Base-by-base conservation (phyloP, 78 protist genomes). In the Dictyostelium citrinum region DNA sequence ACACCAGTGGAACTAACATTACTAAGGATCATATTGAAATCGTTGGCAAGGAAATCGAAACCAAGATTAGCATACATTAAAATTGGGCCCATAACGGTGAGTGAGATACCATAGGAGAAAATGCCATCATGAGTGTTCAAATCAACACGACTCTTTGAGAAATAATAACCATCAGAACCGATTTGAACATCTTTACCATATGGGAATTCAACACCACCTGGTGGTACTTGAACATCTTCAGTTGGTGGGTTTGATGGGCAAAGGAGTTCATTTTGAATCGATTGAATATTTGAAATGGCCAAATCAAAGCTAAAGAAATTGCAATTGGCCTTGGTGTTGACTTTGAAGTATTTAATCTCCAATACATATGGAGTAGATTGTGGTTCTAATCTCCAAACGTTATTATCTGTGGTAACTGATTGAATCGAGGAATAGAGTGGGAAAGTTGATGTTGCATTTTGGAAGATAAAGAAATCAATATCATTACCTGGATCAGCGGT, bases 161-260 rank as follows among this genome's bases (percentile, higher is more conserved):
- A 41, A 58, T 74, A 81, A 8, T 29, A 22, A 64, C 76, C 68
- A 20, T 14, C 22, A 0, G 95, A 80, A 22, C 76, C 46, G 10
- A 82, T 14, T 27, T 17, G 29, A 29, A 45, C 60, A 20, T 90
- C 90, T 16, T 81, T 51, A 3, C 83, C 95, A 33, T 55, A 29
- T 37, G 58, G 78, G 33, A 90, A 58, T 0, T 10, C 16, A 33
- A 82, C 45, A 2, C 33, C 45, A 5, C 75, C 85, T 14, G 85
- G 81, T 55, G 95, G 95, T 1, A 90, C 95, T 72, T 82, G 95
- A 6, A 27, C 31, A 37, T 58, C 76, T 82, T 90, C 95, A 31
- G 58, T 39, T n/a, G 88, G 85, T 27, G 81, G 14, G 3, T 22
- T 37, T 2, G 79, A n/a, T 55, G 95, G 95, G 60, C 95, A 90